Base-by-base conservation (phyloP, 495 filamentous ascomycete genomes). In the Articulospora tetracladia region DNA sequence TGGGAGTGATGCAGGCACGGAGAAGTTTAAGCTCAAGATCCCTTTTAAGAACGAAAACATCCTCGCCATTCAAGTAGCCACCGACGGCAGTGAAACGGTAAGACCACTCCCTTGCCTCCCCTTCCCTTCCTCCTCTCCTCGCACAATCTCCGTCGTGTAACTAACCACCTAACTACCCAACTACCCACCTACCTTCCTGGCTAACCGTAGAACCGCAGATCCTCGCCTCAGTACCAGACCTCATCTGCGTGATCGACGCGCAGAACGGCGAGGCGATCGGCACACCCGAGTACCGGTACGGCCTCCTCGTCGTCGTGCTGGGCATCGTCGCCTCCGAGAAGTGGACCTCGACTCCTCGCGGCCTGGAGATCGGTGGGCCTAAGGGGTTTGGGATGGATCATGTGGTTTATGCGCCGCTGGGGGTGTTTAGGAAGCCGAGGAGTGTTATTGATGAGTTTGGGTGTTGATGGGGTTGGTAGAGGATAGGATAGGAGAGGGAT, bases 41-140 rank as follows among this genome's bases (percentile, higher is more conserved):
- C 83, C 83, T 0, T 86, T 86, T 70, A 85, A 85, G 71, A 86
- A 86, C 66, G 84, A 87, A 65, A 87, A 86, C 64, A 82, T 86
- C 19, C 74, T 78, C 17, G 83, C 80, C 4, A 75, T 76, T 47
- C 58, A 73, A 72, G 61, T 74, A 49, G 49, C 68, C 2, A 50
- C 27, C 15, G 58, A 60, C 41, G 62, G 62, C 7, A 53, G 7
- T 22, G 62, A 60, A 23, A 61, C 44, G 15, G 55, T 63, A 41
- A 30, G 55, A n/a, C n/a, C 46, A 8, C 8, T 7, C 39, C 11
- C 26, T 32, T n/a, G n/a, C n/a, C n/a, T n/a, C n/a, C n/a, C n/a
- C n/a, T n/a, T n/a, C n/a, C n/a, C n/a, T n/a, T n/a, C n/a, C n/a
- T n/a, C n/a, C n/a, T n/a, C n/a, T n/a, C n/a, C n/a, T n/a, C n/a